Evolutionary conservation across 176 grass and related monocot species (phyloP).

Genomic region (Aegilops bicornis): DNA sequence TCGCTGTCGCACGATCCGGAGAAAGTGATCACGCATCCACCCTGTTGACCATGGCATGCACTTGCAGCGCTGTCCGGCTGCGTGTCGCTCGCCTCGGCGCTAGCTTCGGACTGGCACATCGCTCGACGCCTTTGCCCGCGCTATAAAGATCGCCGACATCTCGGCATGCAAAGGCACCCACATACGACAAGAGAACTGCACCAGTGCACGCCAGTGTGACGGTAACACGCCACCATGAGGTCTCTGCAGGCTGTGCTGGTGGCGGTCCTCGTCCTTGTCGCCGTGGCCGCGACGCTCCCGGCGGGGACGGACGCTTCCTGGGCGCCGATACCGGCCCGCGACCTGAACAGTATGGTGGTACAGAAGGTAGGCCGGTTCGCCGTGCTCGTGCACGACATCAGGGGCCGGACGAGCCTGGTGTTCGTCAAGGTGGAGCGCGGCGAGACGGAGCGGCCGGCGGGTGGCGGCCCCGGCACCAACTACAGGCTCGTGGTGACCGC

Average conservation of each 20-base stretch:
- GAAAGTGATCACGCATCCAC: background rate
- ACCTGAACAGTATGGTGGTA: background rate
- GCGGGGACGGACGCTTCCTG: constrained; percentile 1
- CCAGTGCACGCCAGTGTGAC: background rate
- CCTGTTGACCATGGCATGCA: background rate
- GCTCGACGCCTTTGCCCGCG: background rate
- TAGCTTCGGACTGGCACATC: constrained; percentile 10
- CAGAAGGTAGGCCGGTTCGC: constrained; percentile 26
- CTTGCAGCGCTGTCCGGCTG: background rate
- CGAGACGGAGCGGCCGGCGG: constrained; percentile 17
- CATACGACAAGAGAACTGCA: background rate
- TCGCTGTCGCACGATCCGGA: background rate
- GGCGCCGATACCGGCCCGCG: constrained; percentile 11
- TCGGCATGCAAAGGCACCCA: background rate
- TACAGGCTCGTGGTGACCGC: constrained; percentile 30
- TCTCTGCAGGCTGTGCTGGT: background rate
- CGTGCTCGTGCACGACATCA: constrained; percentile 21
- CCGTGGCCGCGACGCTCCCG: background rate
- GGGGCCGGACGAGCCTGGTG: background rate
- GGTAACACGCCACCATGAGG: constrained; percentile 4
- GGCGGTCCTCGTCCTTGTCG: background rate
- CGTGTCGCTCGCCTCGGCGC: background rate
- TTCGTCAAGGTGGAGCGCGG: constrained; percentile 22
- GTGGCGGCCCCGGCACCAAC: background rate
- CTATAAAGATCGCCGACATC: constrained; percentile 12